Base-by-base conservation (phyloP, 2,329 filamentous ascomycete species). In the Arachnopeziza araneosa region DNA sequence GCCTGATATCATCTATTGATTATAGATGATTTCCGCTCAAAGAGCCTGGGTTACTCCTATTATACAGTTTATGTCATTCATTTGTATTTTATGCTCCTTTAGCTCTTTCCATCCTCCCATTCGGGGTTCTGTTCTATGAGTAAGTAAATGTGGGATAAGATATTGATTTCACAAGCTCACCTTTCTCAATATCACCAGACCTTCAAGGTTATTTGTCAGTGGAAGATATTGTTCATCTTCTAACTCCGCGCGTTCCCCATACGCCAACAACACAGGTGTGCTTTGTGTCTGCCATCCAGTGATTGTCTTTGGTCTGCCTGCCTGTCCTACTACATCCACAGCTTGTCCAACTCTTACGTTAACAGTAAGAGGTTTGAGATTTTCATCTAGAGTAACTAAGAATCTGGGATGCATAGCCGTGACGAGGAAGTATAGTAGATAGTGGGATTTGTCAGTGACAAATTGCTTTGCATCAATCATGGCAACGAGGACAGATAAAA, bases 281-380 rank as follows among this genome's bases (percentile, higher is more conserved):
- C 91, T 97, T 80, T 99, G 95, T 66, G 95, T 99, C 78, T 99
- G 95, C 95, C 95, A 99, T 57, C 95, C 95, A 10, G 95, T 99
- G 70, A 99, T 99, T 1, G 95, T 99, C 87, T 99, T 98, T 67
- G 95, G 95, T 64, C 93, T 85, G 73, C 95, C 95, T 14, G 96
- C 95, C 76, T 98, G 95, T 56, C 95, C 96, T 50, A 99, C 95
- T 50, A 99, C 93, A 73, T 99, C 95, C 22, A 99, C 96, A 19
- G 96, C 95, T 78, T 99, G 96, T 75, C 95, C 95, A 52, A 99
- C 93, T 32, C 95, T 89, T 19, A 99, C 95, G 70, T 97, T 98
- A 72, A 98, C 93, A 57, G 91, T 93, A 64, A 99, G 79, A 4
- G 95, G 95, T 77, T 96, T 89, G 58, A 99, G 83, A 64, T 97